phyloP scores from a whole-genome alignment of 2,329 filamentous ascomycete genomes.

The Fusarium chlamydosporum region DNA sequence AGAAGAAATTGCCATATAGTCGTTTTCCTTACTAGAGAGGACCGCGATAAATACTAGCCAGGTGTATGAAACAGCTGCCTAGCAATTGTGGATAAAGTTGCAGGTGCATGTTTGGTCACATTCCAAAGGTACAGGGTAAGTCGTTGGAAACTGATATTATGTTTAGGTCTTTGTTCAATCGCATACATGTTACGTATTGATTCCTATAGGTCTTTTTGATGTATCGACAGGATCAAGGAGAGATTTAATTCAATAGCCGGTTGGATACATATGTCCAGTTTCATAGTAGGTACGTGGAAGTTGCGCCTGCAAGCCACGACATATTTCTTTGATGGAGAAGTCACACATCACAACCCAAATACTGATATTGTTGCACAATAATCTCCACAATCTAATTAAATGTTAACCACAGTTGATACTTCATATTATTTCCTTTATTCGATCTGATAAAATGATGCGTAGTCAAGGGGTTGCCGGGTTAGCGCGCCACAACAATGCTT shows the following conservation, averaged over 20 bases:
- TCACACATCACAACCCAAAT: background rate
- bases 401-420: background rate
- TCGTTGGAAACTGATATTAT: background rate
- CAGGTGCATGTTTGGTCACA: background rate
- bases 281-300: background rate
- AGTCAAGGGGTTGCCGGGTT: constrained; percentile 33
- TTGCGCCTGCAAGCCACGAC: background rate
- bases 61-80: constrained; percentile 9
- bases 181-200: background rate
- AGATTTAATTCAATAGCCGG: fast-evolving
- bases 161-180: background rate
- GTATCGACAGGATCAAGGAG: too few species aligned
- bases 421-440: background rate
- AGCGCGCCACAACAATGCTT: constrained; percentile 27
- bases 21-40: fast-evolving
- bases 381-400: background rate
- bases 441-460: background rate
- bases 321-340: too few species aligned
- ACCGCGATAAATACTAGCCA: background rate
- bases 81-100: background rate
- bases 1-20: too few species aligned
- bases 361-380: background rate
- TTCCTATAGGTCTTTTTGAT: too few species aligned
- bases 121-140: background rate
- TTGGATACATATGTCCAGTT: background rate